Evolutionary conservation across 805 yeast genomes (phyloP), one percentile per base, ranked within the genome.

Genomic region (Debaryomyces castellii): DNA sequence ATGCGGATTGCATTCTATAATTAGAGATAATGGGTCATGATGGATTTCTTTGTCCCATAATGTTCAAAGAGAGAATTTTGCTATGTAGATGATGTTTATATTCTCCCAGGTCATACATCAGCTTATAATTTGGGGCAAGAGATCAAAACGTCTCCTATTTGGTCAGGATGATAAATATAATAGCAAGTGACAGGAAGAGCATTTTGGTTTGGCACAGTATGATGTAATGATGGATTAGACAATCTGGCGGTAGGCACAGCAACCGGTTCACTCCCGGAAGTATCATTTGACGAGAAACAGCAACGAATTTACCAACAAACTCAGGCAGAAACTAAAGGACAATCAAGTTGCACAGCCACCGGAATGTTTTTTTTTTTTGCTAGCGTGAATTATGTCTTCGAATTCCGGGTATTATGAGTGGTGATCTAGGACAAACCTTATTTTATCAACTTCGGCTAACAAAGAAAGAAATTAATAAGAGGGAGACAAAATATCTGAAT

Each of bases 41-140:
- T 16, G n/a, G 20, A 30, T 30, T n/a, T 30, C 20, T 30, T 30
- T 30, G 34, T 30, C 20, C 18, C 12, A 7, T 17, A 18, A 3
- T 30, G 34, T 30, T 30, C 34, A 30, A 30, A 30, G 34, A 30
- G 20, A 30, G 34, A 30, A 30, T 30, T n/a, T 30, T 30, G 34
- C 34, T 30, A 16, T 30, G 11, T 30, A 30, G 11, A 30, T 30
- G 34, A 30, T 30, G 34, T 30, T 30, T 30, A 30, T 20, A 30
- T 14, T 6, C 11, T 8, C 20, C 34, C 34, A 30, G 14, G 11
- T 30, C 34, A 30, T 14, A 14, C 16, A 30, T 30, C 18, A 14
- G 34, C 18, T 20, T 14, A 30, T 14, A 14, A 30, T 17, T 16
- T 14, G 18, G 17, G 20, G 18, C 11, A 14, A 14, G 34, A 16